Percentiles rank a stretch among this genome's conserved stretches.
These are phyloP conservation scores for Lactarius trivialis DNA, from an alignment of 768 basidiomycete species.

Conservation along the genomic window DNA sequence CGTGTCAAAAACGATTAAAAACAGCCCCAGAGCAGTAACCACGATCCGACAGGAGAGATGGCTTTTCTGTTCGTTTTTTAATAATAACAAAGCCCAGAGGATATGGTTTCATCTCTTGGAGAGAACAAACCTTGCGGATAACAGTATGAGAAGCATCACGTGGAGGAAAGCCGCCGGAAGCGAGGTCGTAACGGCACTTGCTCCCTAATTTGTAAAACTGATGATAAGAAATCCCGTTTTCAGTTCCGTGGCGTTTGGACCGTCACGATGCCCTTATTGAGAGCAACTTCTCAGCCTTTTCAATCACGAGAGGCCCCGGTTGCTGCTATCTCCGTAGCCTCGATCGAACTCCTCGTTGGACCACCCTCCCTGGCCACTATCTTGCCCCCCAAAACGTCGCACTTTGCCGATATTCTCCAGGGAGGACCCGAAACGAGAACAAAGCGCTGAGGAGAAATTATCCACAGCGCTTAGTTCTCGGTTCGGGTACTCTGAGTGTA, in stretches of 20 bases:
- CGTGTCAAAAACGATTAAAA: background rate
- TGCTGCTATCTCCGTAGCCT: slow-evolving; percentile 1
- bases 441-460: too few species aligned
- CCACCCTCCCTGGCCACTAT: background rate
- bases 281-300: background rate
- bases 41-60: background rate
- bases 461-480: background rate
- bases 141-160: background rate
- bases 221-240: background rate
- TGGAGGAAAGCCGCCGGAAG: background rate
- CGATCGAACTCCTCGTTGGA: background rate
- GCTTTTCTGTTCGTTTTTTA: too few species aligned
- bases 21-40: background rate
- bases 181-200: background rate
- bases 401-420: background rate
- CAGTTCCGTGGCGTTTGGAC: background rate
- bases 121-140: background rate
- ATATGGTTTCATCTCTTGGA: background rate
- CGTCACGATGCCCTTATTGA: background rate
- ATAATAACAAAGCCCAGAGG: too few species aligned
- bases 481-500: background rate
- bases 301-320: slow-evolving; percentile 10
- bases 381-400: background rate
- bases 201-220: background rate
- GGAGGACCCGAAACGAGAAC: too few species aligned